These are phyloP conservation scores for Cyanidioschyzon merolae DNA, from an alignment of 23 red algal species.

Conservation along the genomic window DNA sequence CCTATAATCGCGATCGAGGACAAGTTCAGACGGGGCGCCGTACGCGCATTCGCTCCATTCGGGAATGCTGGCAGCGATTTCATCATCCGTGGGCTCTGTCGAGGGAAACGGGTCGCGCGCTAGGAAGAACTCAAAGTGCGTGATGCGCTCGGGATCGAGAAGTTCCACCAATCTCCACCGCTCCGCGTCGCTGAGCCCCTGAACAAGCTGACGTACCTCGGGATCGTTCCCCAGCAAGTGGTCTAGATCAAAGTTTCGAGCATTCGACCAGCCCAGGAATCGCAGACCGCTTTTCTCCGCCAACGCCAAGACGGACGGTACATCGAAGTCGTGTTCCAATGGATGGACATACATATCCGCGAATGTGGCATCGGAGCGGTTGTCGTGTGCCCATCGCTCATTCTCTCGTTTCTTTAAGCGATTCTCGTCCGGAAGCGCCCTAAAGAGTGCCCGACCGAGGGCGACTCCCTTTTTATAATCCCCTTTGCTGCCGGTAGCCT, in stretches of 20 bases:
- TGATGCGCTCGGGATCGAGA: conserved; percentile 80
- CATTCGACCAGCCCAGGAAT: conserved; percentile 80
- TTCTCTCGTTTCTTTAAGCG: conserved; percentile 59
- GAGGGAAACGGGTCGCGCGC: conserved; percentile 29
- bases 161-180: conserved; percentile 63
- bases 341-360: conserved; percentile 99
- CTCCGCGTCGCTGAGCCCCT: conserved; percentile 36
- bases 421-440: conserved; percentile 63
- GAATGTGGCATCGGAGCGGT: conserved; percentile 89
- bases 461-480: conserved; percentile 76
- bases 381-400: conserved; percentile 79
- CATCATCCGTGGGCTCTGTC: conserved; percentile 32
- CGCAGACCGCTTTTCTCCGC: conserved; percentile 48
- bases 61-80: conserved; percentile 31
- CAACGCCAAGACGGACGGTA: conserved; percentile 54
- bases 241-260: conserved; percentile 63
- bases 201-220: conserved; percentile 28
- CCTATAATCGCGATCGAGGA: conserved; percentile 89
- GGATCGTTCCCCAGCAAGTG: conserved; percentile 55
- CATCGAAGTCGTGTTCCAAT: conserved; percentile 80
- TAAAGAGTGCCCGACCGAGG: conserved; percentile 73
- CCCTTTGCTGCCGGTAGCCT: conserved; percentile 2
- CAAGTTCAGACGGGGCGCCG: conserved; percentile 47
- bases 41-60: conserved; percentile 47
- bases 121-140: conserved; percentile 98